phyloP scores from a whole-genome alignment of 495 filamentous ascomycete genomes.

The Penicillium cosmopolitanum region DNA sequence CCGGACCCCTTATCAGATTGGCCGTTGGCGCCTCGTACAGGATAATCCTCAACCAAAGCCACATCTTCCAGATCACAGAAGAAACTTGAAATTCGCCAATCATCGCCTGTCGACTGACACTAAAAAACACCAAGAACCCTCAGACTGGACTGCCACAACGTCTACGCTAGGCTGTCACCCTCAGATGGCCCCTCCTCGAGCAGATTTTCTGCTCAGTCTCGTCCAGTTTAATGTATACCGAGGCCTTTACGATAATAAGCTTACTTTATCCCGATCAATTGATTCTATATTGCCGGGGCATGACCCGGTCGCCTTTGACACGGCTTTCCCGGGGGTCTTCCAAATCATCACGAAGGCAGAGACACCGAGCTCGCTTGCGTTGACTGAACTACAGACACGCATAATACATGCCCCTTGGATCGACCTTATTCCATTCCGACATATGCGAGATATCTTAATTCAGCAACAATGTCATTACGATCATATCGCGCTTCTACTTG shows the following conservation, averaged over 20 bases:
- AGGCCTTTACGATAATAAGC: neutral
- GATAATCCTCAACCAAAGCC: neutral
- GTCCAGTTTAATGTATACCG: constrained; percentile 4
- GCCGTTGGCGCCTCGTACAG: neutral
- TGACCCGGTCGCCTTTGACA: neutral
- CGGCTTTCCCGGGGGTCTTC: neutral
- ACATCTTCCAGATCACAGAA: neutral
- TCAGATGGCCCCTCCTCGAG: neutral
- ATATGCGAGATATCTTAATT: neutral
- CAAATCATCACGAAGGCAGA: neutral
- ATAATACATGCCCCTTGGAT: neutral
- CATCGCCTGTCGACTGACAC: neutral
- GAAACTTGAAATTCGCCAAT: neutral
- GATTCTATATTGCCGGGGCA: neutral
- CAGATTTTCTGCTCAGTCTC: neutral
- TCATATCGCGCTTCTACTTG: neutral
- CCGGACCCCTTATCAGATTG: neutral
- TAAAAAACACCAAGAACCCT: neutral
- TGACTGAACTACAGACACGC: neutral
- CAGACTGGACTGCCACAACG: neutral
- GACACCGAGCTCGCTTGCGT: constrained; percentile 1
- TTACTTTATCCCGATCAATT: neutral
- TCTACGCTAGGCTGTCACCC: neutral
- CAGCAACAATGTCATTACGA: neutral
- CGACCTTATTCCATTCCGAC: neutral